Evolutionary conservation across 352 stramenopile genomes (phyloP).

Genomic region (Globisporangium yorkense): DNA sequence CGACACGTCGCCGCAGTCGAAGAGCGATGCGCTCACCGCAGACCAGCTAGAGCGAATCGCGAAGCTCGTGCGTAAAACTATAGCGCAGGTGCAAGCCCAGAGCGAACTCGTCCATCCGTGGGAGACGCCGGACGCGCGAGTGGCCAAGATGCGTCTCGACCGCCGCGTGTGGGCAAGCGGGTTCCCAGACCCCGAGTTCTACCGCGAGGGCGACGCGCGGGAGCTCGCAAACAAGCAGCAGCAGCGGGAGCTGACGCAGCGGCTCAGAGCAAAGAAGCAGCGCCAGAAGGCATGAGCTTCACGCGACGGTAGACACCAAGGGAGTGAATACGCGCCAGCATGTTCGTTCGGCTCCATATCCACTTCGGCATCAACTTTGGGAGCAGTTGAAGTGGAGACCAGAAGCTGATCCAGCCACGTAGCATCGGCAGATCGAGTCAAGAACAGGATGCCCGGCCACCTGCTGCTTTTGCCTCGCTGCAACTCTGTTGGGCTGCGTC

Average conservation of each 20-base stretch:
- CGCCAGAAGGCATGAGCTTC: not conserved
- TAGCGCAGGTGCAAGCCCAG: conserved; percentile 19
- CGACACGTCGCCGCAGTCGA: not conserved
- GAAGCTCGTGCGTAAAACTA: conserved; percentile 14
- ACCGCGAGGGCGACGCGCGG: conserved; percentile 21
- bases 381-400: too few species aligned
- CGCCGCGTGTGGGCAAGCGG: conserved; percentile 36
- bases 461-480: too few species aligned
- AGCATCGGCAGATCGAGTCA: too few species aligned
- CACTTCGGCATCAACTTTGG: too few species aligned
- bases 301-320: too few species aligned
- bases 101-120: conserved; percentile 30
- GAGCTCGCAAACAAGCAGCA: conserved; percentile 19
- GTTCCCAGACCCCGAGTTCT: conserved; percentile 45
- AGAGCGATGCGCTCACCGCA: conserved; percentile 3
- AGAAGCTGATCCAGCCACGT: too few species aligned
- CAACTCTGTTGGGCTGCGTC: too few species aligned
- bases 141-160: conserved; percentile 33
- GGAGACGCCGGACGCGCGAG: conserved; percentile 37
- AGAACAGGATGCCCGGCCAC: too few species aligned
- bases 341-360: too few species aligned
- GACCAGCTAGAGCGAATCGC: conserved; percentile 8
- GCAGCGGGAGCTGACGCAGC: conserved; percentile 24
- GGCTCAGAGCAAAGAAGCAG: conserved; percentile 11
- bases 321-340: too few species aligned